Conservation (phyloP, 2,329 filamentous ascomycete species). For the Thelonectria discophora region DNA sequence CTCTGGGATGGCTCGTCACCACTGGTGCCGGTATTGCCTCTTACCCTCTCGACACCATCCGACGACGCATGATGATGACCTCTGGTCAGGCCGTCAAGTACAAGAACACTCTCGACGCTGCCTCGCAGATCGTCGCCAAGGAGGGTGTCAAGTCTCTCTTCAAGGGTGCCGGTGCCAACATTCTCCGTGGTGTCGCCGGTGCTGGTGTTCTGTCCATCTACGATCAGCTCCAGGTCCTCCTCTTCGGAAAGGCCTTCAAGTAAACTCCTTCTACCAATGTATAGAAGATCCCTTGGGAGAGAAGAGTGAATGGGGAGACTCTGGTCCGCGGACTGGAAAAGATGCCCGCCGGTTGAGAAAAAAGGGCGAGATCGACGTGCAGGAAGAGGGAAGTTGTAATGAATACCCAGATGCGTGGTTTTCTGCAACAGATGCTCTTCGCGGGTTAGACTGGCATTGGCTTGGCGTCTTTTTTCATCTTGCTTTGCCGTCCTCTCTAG, state of each 20-base stretch:
- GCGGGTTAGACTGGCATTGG: constrained; percentile 60
- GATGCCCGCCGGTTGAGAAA: constrained; percentile 53
- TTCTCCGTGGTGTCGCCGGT: constrained; percentile 99
- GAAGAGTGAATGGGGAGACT: constrained; percentile 43
- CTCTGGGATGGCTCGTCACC: constrained; percentile 98
- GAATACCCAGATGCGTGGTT: constrained; percentile 49
- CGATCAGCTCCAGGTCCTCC: constrained; percentile 97
- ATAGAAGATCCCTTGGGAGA: constrained; percentile 52
- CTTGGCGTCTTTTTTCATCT: constrained; percentile 57
- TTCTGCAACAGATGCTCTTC: constrained; percentile 54
- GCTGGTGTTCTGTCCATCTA: constrained; percentile 99
- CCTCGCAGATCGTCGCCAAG: constrained; percentile 94
- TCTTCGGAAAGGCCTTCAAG: constrained; percentile 99
- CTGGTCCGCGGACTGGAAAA: constrained; percentile 50
- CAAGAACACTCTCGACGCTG: constrained; percentile 94
- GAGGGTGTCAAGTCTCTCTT: constrained; percentile 99
- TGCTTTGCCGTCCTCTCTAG: constrained; percentile 58
- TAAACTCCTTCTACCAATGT: constrained; percentile 53
- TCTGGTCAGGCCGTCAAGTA: constrained; percentile 99
- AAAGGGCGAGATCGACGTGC: constrained; percentile 57
- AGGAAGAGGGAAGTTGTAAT: constrained; percentile 54
- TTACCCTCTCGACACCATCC: constrained; percentile 99
- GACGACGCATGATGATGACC: constrained; percentile 99
- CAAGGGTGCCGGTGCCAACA: constrained; percentile 99
- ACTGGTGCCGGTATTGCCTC: constrained; percentile 99